phyloP scores from a whole-genome alignment of 768 basidiomycete genomes.

The Cystofilobasidium ferigula region DNA sequence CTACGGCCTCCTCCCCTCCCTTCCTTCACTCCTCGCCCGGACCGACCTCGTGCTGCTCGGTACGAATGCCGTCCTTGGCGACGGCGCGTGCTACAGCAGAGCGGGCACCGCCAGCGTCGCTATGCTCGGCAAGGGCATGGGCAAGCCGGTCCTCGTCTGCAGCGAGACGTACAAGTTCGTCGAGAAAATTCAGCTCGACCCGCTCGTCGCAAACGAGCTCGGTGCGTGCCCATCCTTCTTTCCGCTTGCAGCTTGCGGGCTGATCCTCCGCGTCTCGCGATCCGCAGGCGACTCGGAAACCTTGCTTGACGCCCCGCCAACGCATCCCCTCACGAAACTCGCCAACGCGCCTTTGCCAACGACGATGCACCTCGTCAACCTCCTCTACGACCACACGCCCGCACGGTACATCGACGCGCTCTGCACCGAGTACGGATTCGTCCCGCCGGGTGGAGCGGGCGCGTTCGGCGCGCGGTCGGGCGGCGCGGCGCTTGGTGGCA shows the following conservation, averaged over 20 bases:
- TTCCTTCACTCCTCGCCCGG: slow-evolving; percentile 50
- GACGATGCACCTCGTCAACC: slow-evolving; percentile 48
- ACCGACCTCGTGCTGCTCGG: slow-evolving; percentile 79
- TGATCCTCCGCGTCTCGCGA: slow-evolving; percentile 26
- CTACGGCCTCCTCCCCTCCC: slow-evolving; percentile 77
- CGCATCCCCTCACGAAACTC: slow-evolving; percentile 7
- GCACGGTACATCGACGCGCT: slow-evolving; percentile 86
- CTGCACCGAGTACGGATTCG: slow-evolving; percentile 57
- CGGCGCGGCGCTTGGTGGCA: neutral
- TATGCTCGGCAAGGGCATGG: slow-evolving; percentile 83
- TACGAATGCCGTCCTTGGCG: slow-evolving; percentile 86
- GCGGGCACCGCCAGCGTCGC: slow-evolving; percentile 92
- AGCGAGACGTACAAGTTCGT: slow-evolving; percentile 99
- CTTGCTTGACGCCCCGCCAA: slow-evolving; percentile 11
- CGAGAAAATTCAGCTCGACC: slow-evolving; percentile 81
- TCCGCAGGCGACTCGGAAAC: slow-evolving; percentile 8
- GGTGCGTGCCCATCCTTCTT: slow-evolving; percentile 45
- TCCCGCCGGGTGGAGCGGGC: neutral
- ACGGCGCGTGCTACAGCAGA: slow-evolving; percentile 84
- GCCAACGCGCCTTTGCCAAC: slow-evolving; percentile 46
- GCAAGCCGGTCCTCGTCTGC: slow-evolving; percentile 87
- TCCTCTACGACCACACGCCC: slow-evolving; percentile 88
- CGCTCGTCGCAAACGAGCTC: slow-evolving; percentile 90
- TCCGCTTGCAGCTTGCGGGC: neutral
- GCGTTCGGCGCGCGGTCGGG: neutral